Evolutionary conservation across 805 yeast species (phyloP), one percentile per base, ranked within the genome.

Genomic region (Myxozyma neglecta): DNA sequence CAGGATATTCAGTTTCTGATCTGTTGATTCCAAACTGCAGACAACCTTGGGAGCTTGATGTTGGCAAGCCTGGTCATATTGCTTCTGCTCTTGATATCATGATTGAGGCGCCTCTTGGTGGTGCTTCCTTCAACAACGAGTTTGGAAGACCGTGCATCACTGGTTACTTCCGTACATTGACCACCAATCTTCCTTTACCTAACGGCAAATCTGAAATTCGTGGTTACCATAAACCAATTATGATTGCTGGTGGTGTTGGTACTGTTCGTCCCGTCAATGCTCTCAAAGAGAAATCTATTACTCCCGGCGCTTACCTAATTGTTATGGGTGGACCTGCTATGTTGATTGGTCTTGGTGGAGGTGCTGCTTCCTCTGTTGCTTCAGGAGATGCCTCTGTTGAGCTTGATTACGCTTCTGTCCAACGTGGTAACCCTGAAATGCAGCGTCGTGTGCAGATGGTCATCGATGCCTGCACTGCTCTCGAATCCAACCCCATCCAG

Each of bases 201-300:
- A 80, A 84, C 52, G 88, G 87, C 40, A 79, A 85, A 66, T 79
- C 79, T 57, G 97, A 90, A 75, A 77, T 90, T 68, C 85, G 98
- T 77, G 99, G 99, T 47, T 94, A 87, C 85, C 99, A 94, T 77
- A 94, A 94, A 77, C 99, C 99, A 52, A 94, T 94, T 72, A 94
- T 94, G 99, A 78, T 94, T 77, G 99, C 99, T 55, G 99, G 99
- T 80, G 99, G 99, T 72, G 83, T 94, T 80, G 99, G 99, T 73
- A 87, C 97, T 42, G 89, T 93, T 53, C 85, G 99, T 76, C 98
- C 98, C 6, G 90, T 84, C 67, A 84, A 92, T 72, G 92, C 98
- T 6, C 80, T 94, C 68, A 94, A 94, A 76, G 88, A 90, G 75
- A 84, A 85, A 61, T 87, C 84, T 63, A 90, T 94, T 69, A 89